Evolutionary conservation across 2,329 filamentous ascomycete species (phyloP), one percentile per base, ranked within the genome.

Genomic region (Claviceps lovelessii): DNA sequence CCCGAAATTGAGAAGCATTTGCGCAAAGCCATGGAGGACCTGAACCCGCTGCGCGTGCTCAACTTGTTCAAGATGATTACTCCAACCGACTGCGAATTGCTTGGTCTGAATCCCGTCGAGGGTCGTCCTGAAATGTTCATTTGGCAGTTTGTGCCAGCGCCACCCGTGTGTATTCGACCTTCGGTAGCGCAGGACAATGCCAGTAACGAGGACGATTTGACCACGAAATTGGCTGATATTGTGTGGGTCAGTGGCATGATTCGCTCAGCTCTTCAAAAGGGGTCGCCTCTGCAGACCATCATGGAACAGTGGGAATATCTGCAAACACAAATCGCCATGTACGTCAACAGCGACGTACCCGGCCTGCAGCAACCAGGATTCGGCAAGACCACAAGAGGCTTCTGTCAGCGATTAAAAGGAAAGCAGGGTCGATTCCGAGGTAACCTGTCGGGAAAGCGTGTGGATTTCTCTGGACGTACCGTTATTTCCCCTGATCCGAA

Each of bases 251-350:
- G 90, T 65, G 86, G 86, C 54, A 81, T 94, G 62, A 88, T 98
- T 58, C 84, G 86, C 51, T 86, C 88, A 28, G 88, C 89, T 0
- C 70, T 97, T 17, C 78, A 85, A 57, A 90, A 89, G 61, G 91
- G 91, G 10, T 87, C 90, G 15, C 83, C 89, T 0, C 79, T 98
- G 2, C 81, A 86, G 60, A 94, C 88, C 0, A 87, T 97, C 55
- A 94, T 97, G 84, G 93, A 98, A 67, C 90, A 95, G 63, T 98
- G 93, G 93, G 93, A 98, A 65, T 97, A 91, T 64, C 74, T 98
- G 57, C 91, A 97, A 65, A 78, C 95, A 9, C 90, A 97, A 64
- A 87, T 97, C 57, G 93, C 91, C 57, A 90, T 97, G 78, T 97
- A 98, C 67, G 91, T 98, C 68, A 97, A 98, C 73, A 95, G 90